Evolutionary conservation across 169 alveolate species (phyloP), one percentile per base, ranked within the genome.

Genomic region (Plasmodium yoelii): DNA sequence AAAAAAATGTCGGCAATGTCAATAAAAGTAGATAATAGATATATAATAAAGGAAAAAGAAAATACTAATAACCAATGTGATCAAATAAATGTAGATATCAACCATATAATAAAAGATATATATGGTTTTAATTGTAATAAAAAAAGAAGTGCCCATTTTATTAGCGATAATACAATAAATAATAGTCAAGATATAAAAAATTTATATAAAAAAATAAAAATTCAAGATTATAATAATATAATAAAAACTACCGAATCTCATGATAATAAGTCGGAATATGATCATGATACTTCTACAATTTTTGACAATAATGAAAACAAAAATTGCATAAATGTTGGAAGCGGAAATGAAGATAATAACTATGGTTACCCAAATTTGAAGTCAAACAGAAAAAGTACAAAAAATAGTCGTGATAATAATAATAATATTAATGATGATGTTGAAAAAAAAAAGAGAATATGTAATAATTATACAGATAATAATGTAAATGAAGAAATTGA

Each of bases 131-230:
- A 67, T 46, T 44, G 67, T 80, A 69, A 82, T 7, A 80, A 51
- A 51, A 80, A 80, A 71, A 80, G 90, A 80, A 67, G 10, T 51
- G 63, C 68, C n/a, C 90, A 80, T 10, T 80, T 67, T 80, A 80
- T 80, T 15, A 56, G 56, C 15, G 90, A 80, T 59, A 82, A 80
- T 46, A 55, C 80, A 8, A 39, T 80, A 55, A 34, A 34, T 34
- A 34, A 13, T 13, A 80, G 34, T 53, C 6, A 6, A 13, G 34
- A 61, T n/a, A 47, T 75, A 55, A 80, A 65, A 26, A 80, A 55
- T 56, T 53, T 55, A 19, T 67, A 44, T 42, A 80, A 80, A 61
- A 80, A 71, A 67, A 65, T 80, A 65, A 80, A 80, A 67, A 68
- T 53, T 47, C 69, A 80, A 53, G 74, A 80, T 9, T 44, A 42